Conservation (phyloP, 2,329 filamentous ascomycete species). For the Mycosphaerella arachidis region DNA sequence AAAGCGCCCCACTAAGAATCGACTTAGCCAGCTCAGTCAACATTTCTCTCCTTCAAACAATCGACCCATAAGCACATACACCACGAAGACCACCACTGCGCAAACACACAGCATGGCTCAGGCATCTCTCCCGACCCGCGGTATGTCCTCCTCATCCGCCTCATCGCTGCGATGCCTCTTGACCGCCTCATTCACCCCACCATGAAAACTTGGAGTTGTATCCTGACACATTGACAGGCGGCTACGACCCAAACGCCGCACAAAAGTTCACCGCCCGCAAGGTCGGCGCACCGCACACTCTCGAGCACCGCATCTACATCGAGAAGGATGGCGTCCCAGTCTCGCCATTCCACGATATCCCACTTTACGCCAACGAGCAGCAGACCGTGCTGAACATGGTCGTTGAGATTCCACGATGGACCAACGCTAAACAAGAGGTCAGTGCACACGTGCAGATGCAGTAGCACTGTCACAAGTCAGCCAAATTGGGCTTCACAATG, state of each 20-base stretch:
- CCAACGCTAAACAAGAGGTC: constrained; percentile 99
- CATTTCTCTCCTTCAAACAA: constrained; percentile 18
- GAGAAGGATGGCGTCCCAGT: constrained; percentile 94
- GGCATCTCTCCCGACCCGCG: constrained; percentile 25
- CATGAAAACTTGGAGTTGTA: background rate
- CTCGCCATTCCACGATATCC: constrained; percentile 97
- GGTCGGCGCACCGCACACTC: constrained; percentile 82
- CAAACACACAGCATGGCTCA: constrained; percentile 14
- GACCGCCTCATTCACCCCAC: background rate
- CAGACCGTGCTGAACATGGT: constrained; percentile 98
- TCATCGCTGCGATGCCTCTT: background rate
- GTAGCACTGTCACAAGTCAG: background rate
- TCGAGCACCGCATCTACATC: constrained; percentile 95
- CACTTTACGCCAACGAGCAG: constrained; percentile 94
- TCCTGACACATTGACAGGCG: constrained; percentile 7
- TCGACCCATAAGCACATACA: constrained; percentile 2
- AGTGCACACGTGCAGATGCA: constrained; percentile 34
- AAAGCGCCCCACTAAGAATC: constrained; percentile 19
- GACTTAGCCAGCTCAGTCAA: constrained; percentile 21
- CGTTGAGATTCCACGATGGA: constrained; percentile 99
- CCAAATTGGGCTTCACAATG: background rate
- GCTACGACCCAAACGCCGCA: constrained; percentile 50
- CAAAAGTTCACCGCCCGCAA: constrained; percentile 75
- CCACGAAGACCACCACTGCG: constrained; percentile 9
- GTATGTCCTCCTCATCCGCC: background rate